Percentiles rank a stretch among this genome's conserved stretches.
phyloP scores from a whole-genome alignment of 2,329 filamentous ascomycete genomes.

The Aureobasidium sp. region DNA sequence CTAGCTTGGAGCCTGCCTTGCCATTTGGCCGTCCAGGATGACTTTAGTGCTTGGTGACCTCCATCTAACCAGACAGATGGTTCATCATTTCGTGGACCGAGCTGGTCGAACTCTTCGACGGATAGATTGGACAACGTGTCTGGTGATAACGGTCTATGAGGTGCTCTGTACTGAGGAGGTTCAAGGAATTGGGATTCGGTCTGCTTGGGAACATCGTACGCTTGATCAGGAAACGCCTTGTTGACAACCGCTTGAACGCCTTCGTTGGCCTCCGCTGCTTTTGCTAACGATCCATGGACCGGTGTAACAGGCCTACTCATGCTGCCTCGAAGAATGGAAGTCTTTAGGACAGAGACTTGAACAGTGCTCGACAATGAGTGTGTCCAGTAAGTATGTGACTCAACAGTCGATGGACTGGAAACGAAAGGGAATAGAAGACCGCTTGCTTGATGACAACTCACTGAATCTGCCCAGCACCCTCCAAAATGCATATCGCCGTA shows the following conservation, averaged over 20 bases:
- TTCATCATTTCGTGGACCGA: slow-evolving; percentile 13
- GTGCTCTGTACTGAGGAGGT: slow-evolving; percentile 13
- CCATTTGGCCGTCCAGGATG: slow-evolving; percentile 21
- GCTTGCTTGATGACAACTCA: background rate
- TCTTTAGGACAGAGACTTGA: no score
- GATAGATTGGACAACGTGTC: slow-evolving; percentile 35
- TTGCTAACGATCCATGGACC: background rate
- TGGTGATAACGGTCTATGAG: slow-evolving; percentile 31
- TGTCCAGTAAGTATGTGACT: background rate
- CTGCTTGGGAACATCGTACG: background rate
- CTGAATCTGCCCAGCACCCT: background rate
- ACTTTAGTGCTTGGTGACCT: background rate
- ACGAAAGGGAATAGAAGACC: background rate
- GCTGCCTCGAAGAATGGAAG: background rate
- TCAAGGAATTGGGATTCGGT: slow-evolving; percentile 1
- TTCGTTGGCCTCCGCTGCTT: background rate
- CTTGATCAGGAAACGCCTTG: background rate
- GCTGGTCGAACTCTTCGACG: slow-evolving; percentile 25
- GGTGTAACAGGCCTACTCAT: background rate
- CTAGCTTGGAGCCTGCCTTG: slow-evolving; percentile 27
- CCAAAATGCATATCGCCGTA: background rate
- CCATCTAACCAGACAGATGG: slow-evolving; percentile 4
- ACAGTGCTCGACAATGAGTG: background rate
- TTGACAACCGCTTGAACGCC: background rate
- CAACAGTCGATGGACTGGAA: background rate